Evolutionary conservation across 2,329 filamentous ascomycete species (phyloP).

Genomic region (Aureobasidium sp.): DNA sequence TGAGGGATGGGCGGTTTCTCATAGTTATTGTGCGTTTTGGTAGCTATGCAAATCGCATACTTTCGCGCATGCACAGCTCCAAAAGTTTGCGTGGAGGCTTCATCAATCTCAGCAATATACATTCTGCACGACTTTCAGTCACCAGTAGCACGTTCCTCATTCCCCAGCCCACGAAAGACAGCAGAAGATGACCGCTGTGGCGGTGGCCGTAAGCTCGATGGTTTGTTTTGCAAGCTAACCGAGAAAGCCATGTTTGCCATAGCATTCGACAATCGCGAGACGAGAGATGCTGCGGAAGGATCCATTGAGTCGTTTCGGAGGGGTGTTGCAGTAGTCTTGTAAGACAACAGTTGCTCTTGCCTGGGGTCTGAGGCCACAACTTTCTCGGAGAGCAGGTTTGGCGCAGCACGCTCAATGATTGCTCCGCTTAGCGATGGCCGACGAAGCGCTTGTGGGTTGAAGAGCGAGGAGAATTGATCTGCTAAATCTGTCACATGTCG

Average conservation of each 20-base stretch:
- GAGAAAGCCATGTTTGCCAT: background rate
- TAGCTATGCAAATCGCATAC: background rate
- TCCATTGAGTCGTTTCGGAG: background rate
- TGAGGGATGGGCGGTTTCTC: background rate
- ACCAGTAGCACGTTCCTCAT: slow-evolving; percentile 6
- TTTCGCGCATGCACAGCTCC: background rate
- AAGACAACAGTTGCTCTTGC: too few relatives aligned
- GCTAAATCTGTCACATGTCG: background rate
- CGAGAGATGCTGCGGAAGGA: background rate
- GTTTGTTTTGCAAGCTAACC: background rate
- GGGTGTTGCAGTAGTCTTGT: background rate
- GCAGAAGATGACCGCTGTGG: slow-evolving; percentile 3
- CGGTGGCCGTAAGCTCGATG: background rate
- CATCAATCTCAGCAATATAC: too few relatives aligned
- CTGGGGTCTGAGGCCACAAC: accelerated
- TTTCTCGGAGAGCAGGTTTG: background rate
- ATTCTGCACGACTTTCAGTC: background rate
- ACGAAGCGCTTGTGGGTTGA: background rate
- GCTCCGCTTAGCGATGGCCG: background rate
- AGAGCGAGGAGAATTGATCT: background rate
- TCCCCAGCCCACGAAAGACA: background rate
- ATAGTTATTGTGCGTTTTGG: background rate
- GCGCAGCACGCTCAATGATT: background rate
- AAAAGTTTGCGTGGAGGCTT: too few relatives aligned
- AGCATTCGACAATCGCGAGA: background rate